phyloP scores from a whole-genome alignment of 805 yeast species.

The Candida adriatica region DNA sequence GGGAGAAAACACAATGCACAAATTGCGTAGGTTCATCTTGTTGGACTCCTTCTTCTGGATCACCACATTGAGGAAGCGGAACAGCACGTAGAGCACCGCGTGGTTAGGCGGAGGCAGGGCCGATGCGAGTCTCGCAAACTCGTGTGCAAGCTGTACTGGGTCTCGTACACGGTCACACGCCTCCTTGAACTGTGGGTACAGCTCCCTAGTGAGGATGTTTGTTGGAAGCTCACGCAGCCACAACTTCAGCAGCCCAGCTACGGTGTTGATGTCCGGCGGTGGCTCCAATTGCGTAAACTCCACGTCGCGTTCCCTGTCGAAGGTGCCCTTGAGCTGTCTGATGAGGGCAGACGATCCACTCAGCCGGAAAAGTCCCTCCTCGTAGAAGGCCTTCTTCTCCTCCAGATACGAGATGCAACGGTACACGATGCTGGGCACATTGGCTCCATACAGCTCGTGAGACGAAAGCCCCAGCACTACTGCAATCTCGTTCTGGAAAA shows the following conservation, averaged over 20 bases:
- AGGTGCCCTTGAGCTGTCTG: slow-evolving; percentile 57
- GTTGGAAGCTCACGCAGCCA: slow-evolving; percentile 74
- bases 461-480: slow-evolving; percentile 48
- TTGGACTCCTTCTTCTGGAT: slow-evolving; percentile 54
- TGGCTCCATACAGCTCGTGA: slow-evolving; percentile 35
- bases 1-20: slow-evolving; percentile 77
- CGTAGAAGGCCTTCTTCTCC: slow-evolving; percentile 63
- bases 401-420: slow-evolving; percentile 67
- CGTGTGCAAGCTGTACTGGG: slow-evolving; percentile 22
- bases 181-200: slow-evolving; percentile 32
- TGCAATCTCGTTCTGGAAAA: slow-evolving; percentile 62
- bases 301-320: slow-evolving; percentile 62
- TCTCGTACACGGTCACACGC: slow-evolving; percentile 28
- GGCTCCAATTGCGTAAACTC: slow-evolving; percentile 44
- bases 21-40: slow-evolving; percentile 78
- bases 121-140: slow-evolving; percentile 27
- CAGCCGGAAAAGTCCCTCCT: slow-evolving; percentile 86
- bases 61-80: slow-evolving; percentile 60
- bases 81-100: slow-evolving; percentile 57
- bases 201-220: slow-evolving; percentile 55
- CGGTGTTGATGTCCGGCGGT: slow-evolving; percentile 68
- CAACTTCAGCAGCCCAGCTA: slow-evolving; percentile 78
- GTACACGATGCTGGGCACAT: slow-evolving; percentile 65
- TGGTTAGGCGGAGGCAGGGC: slow-evolving; percentile 47
- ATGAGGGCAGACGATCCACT: slow-evolving; percentile 84